Conservation (phyloP, 441 rosid species). For the Isatis lusitanica region DNA sequence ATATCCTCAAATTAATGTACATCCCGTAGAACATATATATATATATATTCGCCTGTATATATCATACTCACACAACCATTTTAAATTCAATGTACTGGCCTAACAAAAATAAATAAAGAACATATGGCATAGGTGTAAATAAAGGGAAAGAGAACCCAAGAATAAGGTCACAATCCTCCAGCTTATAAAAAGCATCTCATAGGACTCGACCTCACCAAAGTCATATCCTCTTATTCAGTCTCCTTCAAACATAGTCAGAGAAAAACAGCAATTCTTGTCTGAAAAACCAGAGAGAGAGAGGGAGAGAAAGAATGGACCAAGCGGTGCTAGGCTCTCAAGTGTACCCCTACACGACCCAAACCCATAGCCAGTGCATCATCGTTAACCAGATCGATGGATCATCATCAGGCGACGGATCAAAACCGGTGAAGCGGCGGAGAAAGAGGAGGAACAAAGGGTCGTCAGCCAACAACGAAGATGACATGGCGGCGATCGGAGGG, state of each 20-base stretch:
- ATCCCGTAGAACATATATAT: neutral
- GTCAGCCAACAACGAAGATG: slow-evolving; percentile 22
- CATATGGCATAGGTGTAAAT: slow-evolving; percentile 28
- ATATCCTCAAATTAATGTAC: neutral
- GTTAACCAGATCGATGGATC: slow-evolving; percentile 28
- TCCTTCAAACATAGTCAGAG: slow-evolving; percentile 24
- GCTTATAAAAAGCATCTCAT: slow-evolving; percentile 37
- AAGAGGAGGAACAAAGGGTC: slow-evolving; percentile 53
- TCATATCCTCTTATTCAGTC: slow-evolving; percentile 24
- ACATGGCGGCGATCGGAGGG: slow-evolving; percentile 19
- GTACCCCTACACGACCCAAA: slow-evolving; percentile 22
- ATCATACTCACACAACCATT: neutral
- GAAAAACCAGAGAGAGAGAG: slow-evolving; percentile 1
- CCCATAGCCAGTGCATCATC: slow-evolving; percentile 8
- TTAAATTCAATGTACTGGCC: neutral
- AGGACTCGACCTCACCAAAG: slow-evolving; percentile 32
- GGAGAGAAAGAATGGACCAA: slow-evolving; percentile 22
- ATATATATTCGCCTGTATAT: neutral
- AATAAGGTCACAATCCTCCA: slow-evolving; percentile 14
- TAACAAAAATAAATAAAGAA: neutral
- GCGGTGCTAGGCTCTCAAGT: slow-evolving; percentile 18
- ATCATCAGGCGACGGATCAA: slow-evolving; percentile 43
- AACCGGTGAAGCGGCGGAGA: slow-evolving; percentile 50
- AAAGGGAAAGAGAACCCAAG: neutral
- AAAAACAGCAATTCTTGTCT: slow-evolving; percentile 28